Percentiles rank a stretch among this genome's conserved stretches.
These are phyloP conservation scores for Stevia rebaudiana DNA, from an alignment of 140 eudicot genomes.

Conservation along the genomic window DNA sequence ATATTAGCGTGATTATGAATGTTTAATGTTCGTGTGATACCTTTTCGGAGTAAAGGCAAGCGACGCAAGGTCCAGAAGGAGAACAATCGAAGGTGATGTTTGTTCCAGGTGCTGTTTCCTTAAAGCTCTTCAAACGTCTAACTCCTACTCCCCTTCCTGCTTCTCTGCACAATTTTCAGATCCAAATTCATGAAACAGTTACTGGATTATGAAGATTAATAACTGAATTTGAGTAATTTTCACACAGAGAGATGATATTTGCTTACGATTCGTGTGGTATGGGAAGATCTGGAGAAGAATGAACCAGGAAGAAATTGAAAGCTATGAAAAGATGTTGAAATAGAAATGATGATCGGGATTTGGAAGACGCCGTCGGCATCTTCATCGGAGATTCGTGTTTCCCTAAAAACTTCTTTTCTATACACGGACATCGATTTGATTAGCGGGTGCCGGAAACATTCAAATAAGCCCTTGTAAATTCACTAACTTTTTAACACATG, in stretches of 20 bases:
- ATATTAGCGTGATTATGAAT: neutral
- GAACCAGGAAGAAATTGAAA: slow-evolving; percentile 15
- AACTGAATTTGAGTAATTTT: neutral
- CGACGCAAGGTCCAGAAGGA: slow-evolving; percentile 91
- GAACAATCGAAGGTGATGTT: slow-evolving; percentile 76
- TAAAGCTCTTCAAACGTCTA: slow-evolving; percentile 48
- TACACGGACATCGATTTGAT: neutral
- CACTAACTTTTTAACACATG: neutral
- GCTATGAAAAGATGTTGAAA: slow-evolving; percentile 3
- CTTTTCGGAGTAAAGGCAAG: slow-evolving; percentile 82
- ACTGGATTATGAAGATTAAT: neutral
- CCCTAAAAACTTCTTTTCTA: neutral
- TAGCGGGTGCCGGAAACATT: neutral
- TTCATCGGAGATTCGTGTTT: slow-evolving; percentile 18
- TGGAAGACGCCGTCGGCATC: slow-evolving; percentile 20
- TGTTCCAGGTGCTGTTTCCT: slow-evolving; percentile 54
- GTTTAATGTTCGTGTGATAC: slow-evolving; percentile 19
- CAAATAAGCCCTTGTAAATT: neutral
- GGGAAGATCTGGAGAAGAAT: slow-evolving; percentile 18
- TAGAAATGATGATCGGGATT: slow-evolving; percentile 5
- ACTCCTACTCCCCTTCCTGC: slow-evolving; percentile 27
- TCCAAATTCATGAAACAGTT: neutral
- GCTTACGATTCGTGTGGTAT: slow-evolving; percentile 37
- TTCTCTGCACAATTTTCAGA: slow-evolving; percentile 20
- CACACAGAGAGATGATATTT: neutral